These are phyloP conservation scores for Phytopythium chamaehyphon DNA, from an alignment of 352 stramenopile species.

Conservation along the genomic window DNA sequence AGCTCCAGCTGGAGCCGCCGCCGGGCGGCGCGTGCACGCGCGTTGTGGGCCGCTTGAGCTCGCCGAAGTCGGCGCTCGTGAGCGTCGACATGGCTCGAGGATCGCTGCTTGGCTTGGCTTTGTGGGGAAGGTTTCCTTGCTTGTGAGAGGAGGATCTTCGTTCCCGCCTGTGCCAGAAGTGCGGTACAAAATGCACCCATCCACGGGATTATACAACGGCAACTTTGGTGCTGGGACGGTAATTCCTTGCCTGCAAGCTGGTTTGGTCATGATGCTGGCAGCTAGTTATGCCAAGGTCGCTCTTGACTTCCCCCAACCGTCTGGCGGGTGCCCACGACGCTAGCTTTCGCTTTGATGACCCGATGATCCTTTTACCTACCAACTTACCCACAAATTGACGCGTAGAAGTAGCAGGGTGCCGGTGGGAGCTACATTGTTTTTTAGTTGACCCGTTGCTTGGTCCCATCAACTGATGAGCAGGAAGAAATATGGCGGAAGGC, in stretches of 20 bases:
- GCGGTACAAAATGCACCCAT: no score
- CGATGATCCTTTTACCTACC: no score
- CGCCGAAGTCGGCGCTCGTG: constrained; percentile 77
- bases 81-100: constrained; percentile 66
- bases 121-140: neutral
- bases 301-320: no score
- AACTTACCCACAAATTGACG: no score
- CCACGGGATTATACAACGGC: no score
- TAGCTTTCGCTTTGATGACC: no score
- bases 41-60: constrained; percentile 81
- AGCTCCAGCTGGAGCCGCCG: constrained; percentile 78
- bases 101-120: neutral
- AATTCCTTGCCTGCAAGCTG: no score
- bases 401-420: constrained; percentile 77
- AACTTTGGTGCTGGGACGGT: no score
- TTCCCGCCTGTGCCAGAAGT: neutral
- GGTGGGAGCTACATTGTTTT: constrained; percentile 83
- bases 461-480: neutral
- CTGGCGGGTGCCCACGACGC: no score
- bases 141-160: neutral
- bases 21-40: constrained; percentile 77
- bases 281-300: no score
- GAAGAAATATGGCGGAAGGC: neutral
- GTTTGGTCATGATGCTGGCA: no score
- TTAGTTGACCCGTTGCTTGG: constrained; percentile 33